Evolutionary conservation across 106 monocot species (phyloP), one percentile per base, ranked within the genome.

Genomic region (Alisma plantagoaquatica): DNA sequence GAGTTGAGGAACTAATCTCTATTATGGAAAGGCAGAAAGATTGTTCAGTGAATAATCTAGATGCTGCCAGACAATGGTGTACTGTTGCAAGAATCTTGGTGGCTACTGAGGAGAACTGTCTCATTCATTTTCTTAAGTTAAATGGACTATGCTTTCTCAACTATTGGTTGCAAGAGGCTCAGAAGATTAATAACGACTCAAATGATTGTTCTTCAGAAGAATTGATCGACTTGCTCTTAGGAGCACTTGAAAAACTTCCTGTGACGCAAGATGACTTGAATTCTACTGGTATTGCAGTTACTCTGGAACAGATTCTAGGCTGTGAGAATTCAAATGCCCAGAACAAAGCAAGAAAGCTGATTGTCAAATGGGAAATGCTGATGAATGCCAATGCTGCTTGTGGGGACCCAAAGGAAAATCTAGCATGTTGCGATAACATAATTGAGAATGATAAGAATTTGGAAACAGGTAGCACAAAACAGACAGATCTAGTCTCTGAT

Each of bases 1-100:
- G 92, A 48, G 77, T 87, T 54, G 66, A 93, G 61, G 87, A 93
- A 60, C 71, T 93, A 12, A n/a, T 93, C 49, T 68, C 63, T 26
- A 41, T 72, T 43, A 71, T 93, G 59, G 66, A 64, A 56, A 73
- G 68, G 43, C 76, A 76, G 62, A 75, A 69, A 26, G 50, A 72
- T 46, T 53, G 45, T 61, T 26, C 51, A 33, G 30, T 54, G 4
- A 62, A n/a, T 54, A 75, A 66, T 52, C 31, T 70, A 20, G 86
- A 87, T 77, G 69, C 71, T 46, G 57, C 68, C n/a, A 78, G 78
- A 33, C 85, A 92, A 27, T 92, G 78, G 77, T 61, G 72, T 32
- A 72, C 57, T 56, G 79, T 75, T 25, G 76, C 71, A 27, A 45
- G 60, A 24, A 61, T 74, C 15, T 65, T 93, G 46, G 72, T 75